These are phyloP conservation scores for Hypseocharis bilobata DNA, from an alignment of 441 rosid genomes.

Conservation along the genomic window DNA sequence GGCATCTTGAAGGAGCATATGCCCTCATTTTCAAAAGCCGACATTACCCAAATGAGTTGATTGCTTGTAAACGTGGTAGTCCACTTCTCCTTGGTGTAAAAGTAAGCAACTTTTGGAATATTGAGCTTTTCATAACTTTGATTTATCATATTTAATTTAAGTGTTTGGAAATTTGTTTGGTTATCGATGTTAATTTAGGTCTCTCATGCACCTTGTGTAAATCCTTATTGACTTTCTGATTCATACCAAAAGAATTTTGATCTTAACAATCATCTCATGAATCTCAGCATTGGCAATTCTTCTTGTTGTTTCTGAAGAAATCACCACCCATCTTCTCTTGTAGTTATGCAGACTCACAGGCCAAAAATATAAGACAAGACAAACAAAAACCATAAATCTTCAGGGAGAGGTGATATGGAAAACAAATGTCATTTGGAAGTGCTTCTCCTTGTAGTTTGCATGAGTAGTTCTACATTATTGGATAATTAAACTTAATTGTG, in stretches of 20 bases:
- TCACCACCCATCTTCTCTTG: too few relatives aligned
- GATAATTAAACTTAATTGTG: neutral
- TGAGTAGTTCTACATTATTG: neutral
- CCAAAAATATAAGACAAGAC: neutral
- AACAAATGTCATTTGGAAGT: neutral
- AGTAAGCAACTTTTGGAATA: conserved; percentile 38
- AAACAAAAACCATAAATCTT: neutral
- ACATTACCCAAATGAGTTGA: conserved; percentile 86
- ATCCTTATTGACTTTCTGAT: neutral
- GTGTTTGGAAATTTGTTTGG: too few relatives aligned
- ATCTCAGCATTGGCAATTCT: neutral
- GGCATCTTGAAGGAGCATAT: conserved; percentile 97
- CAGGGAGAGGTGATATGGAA: neutral
- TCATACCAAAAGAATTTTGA: neutral
- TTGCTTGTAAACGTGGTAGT: conserved; percentile 96
- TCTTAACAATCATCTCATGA: neutral
- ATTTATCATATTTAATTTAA: too few relatives aligned
- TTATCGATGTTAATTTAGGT: neutral
- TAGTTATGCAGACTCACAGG: neutral
- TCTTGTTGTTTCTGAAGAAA: neutral
- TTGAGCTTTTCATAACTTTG: conserved; percentile 10
- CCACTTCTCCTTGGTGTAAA: conserved; percentile 90
- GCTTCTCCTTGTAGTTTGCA: neutral
- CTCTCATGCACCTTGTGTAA: neutral
- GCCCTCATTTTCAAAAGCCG: conserved; percentile 89